These are phyloP conservation scores for Gleditsia sinensis DNA, from an alignment of 306 rosid species.

Conservation along the genomic window DNA sequence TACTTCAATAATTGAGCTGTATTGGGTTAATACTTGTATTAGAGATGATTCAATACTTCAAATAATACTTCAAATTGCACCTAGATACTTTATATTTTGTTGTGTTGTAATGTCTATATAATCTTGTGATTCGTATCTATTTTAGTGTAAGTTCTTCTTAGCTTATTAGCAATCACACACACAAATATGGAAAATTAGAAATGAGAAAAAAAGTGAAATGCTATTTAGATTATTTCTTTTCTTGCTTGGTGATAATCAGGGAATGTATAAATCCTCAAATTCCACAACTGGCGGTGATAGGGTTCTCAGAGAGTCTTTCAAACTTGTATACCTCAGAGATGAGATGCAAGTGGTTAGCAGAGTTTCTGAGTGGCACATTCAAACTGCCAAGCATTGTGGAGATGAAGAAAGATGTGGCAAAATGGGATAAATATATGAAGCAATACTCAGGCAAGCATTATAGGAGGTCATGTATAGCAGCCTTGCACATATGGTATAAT, in stretches of 20 bases:
- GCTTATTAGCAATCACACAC: too few species aligned
- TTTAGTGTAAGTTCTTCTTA: too few species aligned
- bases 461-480: slow-evolving; percentile 46
- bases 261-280: slow-evolving; percentile 51
- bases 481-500: slow-evolving; percentile 46
- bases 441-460: slow-evolving; percentile 37
- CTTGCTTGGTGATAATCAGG: slow-evolving; percentile 14
- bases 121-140: too few species aligned
- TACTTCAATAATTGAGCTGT: too few species aligned
- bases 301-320: slow-evolving; percentile 56
- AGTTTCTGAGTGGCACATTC: slow-evolving; percentile 49
- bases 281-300: slow-evolving; percentile 60
- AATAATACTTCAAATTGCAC: too few species aligned
- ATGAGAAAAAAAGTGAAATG: too few species aligned
- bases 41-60: too few species aligned
- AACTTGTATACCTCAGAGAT: slow-evolving; percentile 58
- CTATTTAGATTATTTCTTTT: too few species aligned
- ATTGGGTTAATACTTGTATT: too few species aligned
- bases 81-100: too few species aligned
- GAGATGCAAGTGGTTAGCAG: slow-evolving; percentile 55
- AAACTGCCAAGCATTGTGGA: slow-evolving; percentile 51
- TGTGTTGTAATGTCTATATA: too few species aligned
- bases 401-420: slow-evolving; percentile 47
- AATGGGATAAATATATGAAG: slow-evolving; percentile 46
- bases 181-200: too few species aligned